Percentiles rank a stretch among this genome's conserved stretches.
These are phyloP conservation scores for Torulaspora franciscae DNA, from an alignment of 805 yeast species.

Conservation along the genomic window DNA sequence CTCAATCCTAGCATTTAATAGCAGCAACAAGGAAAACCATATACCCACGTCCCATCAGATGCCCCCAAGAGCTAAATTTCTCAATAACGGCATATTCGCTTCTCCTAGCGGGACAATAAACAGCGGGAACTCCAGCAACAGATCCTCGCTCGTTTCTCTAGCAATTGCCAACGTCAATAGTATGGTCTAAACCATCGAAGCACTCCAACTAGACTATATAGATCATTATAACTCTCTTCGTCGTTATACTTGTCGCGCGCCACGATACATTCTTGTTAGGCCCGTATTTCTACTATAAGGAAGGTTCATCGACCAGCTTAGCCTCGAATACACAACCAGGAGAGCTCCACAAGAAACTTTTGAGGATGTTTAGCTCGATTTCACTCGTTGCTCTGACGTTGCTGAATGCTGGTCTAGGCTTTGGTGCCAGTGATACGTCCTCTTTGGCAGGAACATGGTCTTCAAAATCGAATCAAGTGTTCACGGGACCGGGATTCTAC, in stretches of 20 bases:
- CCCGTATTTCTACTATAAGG: slow-evolving; percentile 3
- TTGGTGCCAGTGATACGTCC: slow-evolving; percentile 8
- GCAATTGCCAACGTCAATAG: slow-evolving; percentile 18
- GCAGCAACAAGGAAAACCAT: slow-evolving; percentile 27
- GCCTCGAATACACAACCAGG: background rate
- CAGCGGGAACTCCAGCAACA: slow-evolving; percentile 26
- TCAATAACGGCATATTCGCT: slow-evolving; percentile 25
- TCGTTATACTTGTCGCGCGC: slow-evolving; percentile 3
- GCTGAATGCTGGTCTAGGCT: slow-evolving; percentile 1
- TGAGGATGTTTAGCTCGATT: slow-evolving; percentile 4
- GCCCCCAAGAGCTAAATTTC: slow-evolving; percentile 32
- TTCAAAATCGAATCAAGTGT: slow-evolving; percentile 86
- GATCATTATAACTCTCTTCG: background rate
- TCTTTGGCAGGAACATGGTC: slow-evolving; percentile 86
- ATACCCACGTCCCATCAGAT: slow-evolving; percentile 19
- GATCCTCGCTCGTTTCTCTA: slow-evolving; percentile 27
- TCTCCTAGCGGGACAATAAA: slow-evolving; percentile 28
- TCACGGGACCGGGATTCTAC: slow-evolving; percentile 94
- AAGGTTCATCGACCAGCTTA: background rate
- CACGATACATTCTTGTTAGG: slow-evolving; percentile 4
- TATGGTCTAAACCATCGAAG: slow-evolving; percentile 3
- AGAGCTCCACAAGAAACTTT: background rate
- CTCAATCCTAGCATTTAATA: slow-evolving; percentile 7
- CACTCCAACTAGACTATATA: background rate
- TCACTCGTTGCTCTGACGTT: slow-evolving; percentile 5